These are phyloP conservation scores for Aspergillus coremiiformis DNA, from an alignment of 495 filamentous ascomycete genomes.

Conservation along the genomic window DNA sequence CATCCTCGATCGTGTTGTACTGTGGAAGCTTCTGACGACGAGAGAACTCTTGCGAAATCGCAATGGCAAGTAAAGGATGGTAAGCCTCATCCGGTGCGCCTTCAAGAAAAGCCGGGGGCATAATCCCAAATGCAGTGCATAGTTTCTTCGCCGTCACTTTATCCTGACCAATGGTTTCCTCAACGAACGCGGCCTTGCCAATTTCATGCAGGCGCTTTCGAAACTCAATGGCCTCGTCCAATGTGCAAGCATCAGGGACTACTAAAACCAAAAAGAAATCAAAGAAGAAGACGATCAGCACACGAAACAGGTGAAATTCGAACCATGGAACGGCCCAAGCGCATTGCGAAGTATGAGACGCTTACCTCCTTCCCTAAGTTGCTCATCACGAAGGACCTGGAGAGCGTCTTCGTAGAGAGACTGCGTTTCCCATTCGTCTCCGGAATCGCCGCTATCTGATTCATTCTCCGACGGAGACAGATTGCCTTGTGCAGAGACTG, in stretches of 20 bases:
- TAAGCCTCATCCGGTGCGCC: constrained; percentile 67
- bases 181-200: constrained; percentile 69
- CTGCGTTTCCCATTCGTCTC: constrained; percentile 58
- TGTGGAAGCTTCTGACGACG: constrained; percentile 71
- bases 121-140: constrained; percentile 84
- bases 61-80: constrained; percentile 64
- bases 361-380: constrained; percentile 50
- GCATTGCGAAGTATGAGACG: constrained; percentile 12
- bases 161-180: constrained; percentile 60
- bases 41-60: constrained; percentile 72
- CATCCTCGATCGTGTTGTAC: constrained; percentile 86
- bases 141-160: constrained; percentile 72
- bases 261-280: not conserved
- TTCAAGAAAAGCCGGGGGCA: constrained; percentile 68
- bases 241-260: constrained; percentile 59
- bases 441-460: constrained; percentile 54
- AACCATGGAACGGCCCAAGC: constrained; percentile 11
- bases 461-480: constrained; percentile 39
- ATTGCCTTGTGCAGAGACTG: constrained; percentile 21
- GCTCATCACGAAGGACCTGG: constrained; percentile 54
- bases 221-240: constrained; percentile 62
- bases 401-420: constrained; percentile 64
- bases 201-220: constrained; percentile 63
- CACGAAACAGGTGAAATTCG: not conserved
- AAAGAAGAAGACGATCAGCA: constrained; percentile 1